Evolutionary conservation across 2,329 filamentous ascomycete genomes (phyloP), one percentile per base, ranked within the genome.

Genomic region (Fusarium concolor): DNA sequence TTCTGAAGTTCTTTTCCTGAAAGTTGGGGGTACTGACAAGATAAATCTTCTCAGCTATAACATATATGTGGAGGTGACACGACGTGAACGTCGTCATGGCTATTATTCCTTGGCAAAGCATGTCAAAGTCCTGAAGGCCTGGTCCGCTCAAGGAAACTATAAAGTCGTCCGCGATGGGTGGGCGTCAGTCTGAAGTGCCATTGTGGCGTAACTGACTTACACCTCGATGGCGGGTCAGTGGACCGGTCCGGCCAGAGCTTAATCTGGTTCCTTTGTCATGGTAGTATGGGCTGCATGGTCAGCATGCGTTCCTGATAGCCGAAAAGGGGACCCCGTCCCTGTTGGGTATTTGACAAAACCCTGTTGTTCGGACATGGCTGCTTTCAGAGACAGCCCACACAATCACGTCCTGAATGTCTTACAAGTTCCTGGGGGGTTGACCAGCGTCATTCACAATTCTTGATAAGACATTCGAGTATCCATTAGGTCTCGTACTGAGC

Each of bases 81-180:
- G 31, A 10, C 31, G 12, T 33, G 46, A 38, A 28, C 46, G 49
- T 35, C 37, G 46, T 46, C 52, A 47, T 28, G 45, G 46, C 58
- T 49, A 37, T 22, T 59, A 38, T 47, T 56, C 29, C 29, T 57
- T 55, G 46, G 42, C 54, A 61, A 59, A 44, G 44, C 41, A 52
- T 56, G 22, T 31, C 20, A 42, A 54, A 45, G 50, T 38, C 49
- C 17, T 53, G 38, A 15, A 49, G 47, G 28, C 42, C 42, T 52
- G 47, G 33, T 51, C 71, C 65, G 67, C 57, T 28, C 10, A 41
- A 26, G 18, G 10, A 68, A 72, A 64, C 55, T 61, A 37, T 65
- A 62, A 71, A 63, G 55, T 51, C 18, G 26, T 51, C 55, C 42
- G 56, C 43, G 58, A 57, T 52, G 56, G 18, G 52, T 37, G 35